These are phyloP conservation scores for Nicotiana attenuata DNA, from an alignment of 257 asterid species.

Conservation along the genomic window DNA sequence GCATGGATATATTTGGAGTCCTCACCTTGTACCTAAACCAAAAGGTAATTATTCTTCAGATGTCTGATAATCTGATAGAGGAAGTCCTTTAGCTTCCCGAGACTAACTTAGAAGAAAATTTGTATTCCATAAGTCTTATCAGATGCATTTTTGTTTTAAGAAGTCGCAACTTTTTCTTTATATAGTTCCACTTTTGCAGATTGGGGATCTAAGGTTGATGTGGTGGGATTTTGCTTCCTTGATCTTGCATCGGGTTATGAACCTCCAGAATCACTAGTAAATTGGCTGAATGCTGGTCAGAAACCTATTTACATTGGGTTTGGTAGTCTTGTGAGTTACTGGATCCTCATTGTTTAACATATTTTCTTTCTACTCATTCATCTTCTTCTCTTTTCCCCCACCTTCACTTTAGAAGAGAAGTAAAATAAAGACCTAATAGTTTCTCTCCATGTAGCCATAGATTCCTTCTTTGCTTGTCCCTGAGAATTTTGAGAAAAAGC, in stretches of 20 bases:
- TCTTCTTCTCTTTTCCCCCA: slow-evolving; percentile 3
- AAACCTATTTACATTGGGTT: slow-evolving; percentile 83
- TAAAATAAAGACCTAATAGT: background rate
- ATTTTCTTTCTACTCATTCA: slow-evolving; percentile 5
- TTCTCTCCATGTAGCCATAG: background rate
- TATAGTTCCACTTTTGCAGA: slow-evolving; percentile 50
- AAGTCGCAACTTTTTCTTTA: slow-evolving; percentile 7
- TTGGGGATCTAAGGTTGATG: slow-evolving; percentile 96
- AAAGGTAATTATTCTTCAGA: slow-evolving; percentile 49
- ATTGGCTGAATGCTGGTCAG: slow-evolving; percentile 88
- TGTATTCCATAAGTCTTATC: background rate
- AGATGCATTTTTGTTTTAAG: slow-evolving; percentile 4
- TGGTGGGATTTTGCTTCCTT: slow-evolving; percentile 98
- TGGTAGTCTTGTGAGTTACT: slow-evolving; percentile 75
- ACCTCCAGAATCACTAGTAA: slow-evolving; percentile 79
- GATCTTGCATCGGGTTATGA: slow-evolving; percentile 86
- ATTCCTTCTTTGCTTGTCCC: background rate
- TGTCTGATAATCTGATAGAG: background rate
- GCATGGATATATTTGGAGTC: slow-evolving; percentile 97
- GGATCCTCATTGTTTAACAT: slow-evolving; percentile 8
- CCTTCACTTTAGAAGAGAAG: slow-evolving; percentile 7
- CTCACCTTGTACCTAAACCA: slow-evolving; percentile 97
- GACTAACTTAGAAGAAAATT: background rate
- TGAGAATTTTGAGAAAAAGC: background rate
- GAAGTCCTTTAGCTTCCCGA: background rate